Base-by-base conservation (phyloP, 2,329 filamentous ascomycete species). In the Botrytis galanthina region DNA sequence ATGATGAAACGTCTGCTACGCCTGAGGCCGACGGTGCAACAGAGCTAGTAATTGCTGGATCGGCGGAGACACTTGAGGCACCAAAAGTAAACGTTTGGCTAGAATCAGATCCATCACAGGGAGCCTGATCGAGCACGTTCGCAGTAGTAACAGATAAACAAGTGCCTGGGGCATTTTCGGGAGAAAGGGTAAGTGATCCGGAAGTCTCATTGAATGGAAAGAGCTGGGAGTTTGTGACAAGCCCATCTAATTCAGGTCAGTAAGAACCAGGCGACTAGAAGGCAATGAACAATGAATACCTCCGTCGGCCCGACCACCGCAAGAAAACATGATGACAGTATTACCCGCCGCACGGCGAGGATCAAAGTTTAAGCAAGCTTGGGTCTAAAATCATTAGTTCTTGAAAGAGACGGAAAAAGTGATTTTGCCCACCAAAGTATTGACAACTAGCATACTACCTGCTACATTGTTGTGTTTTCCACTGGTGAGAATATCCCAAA, bases 361-460 rank as follows among this genome's bases (percentile, higher is more conserved):
- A 76, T 90, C 88, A 75, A 88, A 88, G 80, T 88, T 89, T 75
- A 89, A 80, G 78, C 88, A 90, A 39, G 87, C 87, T 75, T 89
- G 83, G 0, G 87, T 89, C 81, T 83, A 5, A 9, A 46, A 1
- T 48, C 22, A 22, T 71, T 26, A 64, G 71, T 62, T 10, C 26
- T 35, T 20, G 69, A 57, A 39, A 67, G 1, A 48, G 8, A 59
- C 42, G 29, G 48, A 22, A n/a, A 68, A 37, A 4, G 6, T 9
- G 6, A 26, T 57, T 26, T n/a, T 14, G 76, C 80, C 77, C 80
- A 82, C 82, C 77, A 87, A 79, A 1, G 85, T 86, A 83, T 84
- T 89, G 42, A 89, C 87, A 39, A 89, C 79, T 60, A 89, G 81
- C 75, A 85, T 84, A 57, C 83, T 82, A 54, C 82, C 78, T 10